These are phyloP conservation scores for Fusarium drepaniforme DNA, from an alignment of 2,329 filamentous ascomycete species.

Conservation along the genomic window DNA sequence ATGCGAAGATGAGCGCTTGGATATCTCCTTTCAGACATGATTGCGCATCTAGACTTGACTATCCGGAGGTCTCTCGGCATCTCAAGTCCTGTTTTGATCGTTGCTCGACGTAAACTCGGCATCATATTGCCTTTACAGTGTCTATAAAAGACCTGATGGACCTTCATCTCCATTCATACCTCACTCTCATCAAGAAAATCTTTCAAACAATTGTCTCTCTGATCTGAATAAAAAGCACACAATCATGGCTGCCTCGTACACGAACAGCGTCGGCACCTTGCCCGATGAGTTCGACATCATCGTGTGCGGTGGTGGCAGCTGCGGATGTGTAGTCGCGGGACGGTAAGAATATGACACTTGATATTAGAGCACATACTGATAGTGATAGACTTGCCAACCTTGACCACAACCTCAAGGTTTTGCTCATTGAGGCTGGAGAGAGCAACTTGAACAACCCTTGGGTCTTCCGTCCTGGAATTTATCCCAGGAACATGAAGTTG, in stretches of 20 bases:
- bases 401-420: slow-evolving; percentile 78
- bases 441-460: slow-evolving; percentile 83
- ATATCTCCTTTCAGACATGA: slow-evolving; percentile 25
- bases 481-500: slow-evolving; percentile 82
- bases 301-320: slow-evolving; percentile 80
- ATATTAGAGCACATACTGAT: not conserved
- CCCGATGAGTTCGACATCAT: slow-evolving; percentile 87
- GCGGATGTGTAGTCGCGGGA: slow-evolving; percentile 69
- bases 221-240: slow-evolving; percentile 6
- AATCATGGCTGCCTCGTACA: slow-evolving; percentile 37
- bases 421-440: slow-evolving; percentile 79
- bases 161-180: not conserved
- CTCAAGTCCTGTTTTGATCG: slow-evolving; percentile 17
- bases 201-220: not conserved
- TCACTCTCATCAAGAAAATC: not conserved
- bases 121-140: not conserved
- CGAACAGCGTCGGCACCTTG: slow-evolving; percentile 50
- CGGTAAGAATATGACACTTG: not conserved
- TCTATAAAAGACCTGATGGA: slow-evolving; percentile 27
- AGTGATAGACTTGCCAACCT: slow-evolving; percentile 75
- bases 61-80: slow-evolving; percentile 40
- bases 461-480: slow-evolving; percentile 82
- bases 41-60: slow-evolving; percentile 19
- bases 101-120: not conserved
- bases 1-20: slow-evolving; percentile 24